phyloP scores from a whole-genome alignment of 129 eudicot species.

The Helichrysum umbraculigerum region DNA sequence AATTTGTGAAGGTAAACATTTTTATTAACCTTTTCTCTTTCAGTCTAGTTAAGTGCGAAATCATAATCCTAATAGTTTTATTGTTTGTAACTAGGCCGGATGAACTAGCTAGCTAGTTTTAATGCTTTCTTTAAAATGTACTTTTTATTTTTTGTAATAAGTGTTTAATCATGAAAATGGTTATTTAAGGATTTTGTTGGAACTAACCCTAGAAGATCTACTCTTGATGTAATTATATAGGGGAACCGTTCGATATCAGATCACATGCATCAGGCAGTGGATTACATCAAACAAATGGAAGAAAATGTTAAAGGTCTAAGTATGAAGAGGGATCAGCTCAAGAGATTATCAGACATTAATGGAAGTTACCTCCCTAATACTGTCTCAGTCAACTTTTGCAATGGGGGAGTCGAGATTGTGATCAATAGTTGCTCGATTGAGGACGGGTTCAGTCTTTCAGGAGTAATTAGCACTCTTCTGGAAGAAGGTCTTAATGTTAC shows the following conservation, averaged over 20 bases:
- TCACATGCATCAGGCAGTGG: constrained; percentile 57
- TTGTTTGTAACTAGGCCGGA: too few species aligned
- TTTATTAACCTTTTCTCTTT: background rate
- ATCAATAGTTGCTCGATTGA: constrained; percentile 38
- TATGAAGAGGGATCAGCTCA: constrained; percentile 43
- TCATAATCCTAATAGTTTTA: background rate
- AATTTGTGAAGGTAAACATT: constrained; percentile 49
- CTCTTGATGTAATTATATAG: constrained; percentile 30
- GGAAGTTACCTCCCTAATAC: constrained; percentile 18
- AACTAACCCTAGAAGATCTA: constrained; percentile 9
- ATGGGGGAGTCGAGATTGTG: constrained; percentile 47
- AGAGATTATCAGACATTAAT: background rate
- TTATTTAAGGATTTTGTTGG: background rate
- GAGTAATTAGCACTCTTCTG: constrained; percentile 31
- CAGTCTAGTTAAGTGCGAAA: background rate
- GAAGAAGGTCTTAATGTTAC: constrained; percentile 38
- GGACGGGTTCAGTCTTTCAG: constrained; percentile 44
- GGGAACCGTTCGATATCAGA: constrained; percentile 75
- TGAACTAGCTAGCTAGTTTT: too few species aligned
- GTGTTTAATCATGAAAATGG: background rate
- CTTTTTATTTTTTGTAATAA: too few species aligned
- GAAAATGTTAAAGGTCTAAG: constrained; percentile 38
- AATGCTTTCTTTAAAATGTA: too few species aligned
- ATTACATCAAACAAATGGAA: constrained; percentile 52
- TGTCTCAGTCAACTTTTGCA: constrained; percentile 38